These are phyloP conservation scores for Colletotrichum cuscutae DNA, from an alignment of 2,329 filamentous ascomycete genomes.

Conservation along the genomic window DNA sequence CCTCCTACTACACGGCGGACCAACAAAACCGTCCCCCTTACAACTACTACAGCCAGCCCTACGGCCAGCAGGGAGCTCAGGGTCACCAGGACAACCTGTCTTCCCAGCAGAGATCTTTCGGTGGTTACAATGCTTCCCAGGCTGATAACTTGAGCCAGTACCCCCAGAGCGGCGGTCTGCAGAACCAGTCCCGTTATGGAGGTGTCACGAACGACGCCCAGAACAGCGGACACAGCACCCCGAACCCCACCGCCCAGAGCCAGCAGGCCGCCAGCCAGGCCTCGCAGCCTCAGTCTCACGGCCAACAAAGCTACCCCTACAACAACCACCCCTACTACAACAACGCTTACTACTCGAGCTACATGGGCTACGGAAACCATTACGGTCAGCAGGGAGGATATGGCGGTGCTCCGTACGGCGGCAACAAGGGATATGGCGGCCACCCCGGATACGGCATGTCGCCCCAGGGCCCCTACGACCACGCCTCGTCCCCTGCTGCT, in stretches of 20 bases:
- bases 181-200: conserved; percentile 67
- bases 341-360: conserved; percentile 72
- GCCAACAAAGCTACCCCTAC: conserved; percentile 61
- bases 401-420: conserved; percentile 59
- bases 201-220: conserved; percentile 74
- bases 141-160: conserved; percentile 75
- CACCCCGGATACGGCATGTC: conserved; percentile 65
- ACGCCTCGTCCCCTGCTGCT: conserved; percentile 62
- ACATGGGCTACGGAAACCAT: conserved; percentile 61
- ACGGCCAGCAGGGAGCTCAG: conserved; percentile 66
- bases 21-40: conserved; percentile 78
- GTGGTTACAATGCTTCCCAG: conserved; percentile 76
- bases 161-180: conserved; percentile 75
- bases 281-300: conserved; percentile 56
- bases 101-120: conserved; percentile 78
- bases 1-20: conserved; percentile 86
- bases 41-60: conserved; percentile 76
- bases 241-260: conserved; percentile 76
- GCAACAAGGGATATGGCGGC: conserved; percentile 68
- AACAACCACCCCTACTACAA: conserved; percentile 69
- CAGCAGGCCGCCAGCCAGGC: conserved; percentile 57
- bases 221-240: conserved; percentile 90
- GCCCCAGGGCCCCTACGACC: conserved; percentile 67
- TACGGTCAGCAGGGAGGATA: conserved; percentile 66
- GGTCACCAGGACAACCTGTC: conserved; percentile 79